These are phyloP conservation scores for Wickerhamomyces subpelliculosus DNA, from an alignment of 805 yeast species.

Conservation along the genomic window DNA sequence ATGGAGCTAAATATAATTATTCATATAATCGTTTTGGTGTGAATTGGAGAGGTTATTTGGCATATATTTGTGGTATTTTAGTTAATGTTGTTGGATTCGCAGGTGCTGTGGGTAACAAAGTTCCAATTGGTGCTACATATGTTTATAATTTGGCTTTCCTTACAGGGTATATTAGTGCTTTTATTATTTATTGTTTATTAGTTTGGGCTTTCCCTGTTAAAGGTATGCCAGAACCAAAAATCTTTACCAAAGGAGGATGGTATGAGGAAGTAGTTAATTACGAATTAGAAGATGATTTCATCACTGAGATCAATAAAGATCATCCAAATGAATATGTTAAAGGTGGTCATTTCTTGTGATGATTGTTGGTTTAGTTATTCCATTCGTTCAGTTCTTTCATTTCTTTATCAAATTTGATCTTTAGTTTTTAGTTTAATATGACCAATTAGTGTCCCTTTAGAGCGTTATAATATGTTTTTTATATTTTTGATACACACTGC, in stretches of 20 bases:
- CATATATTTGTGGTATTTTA: conserved; percentile 66
- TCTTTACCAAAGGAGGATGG: conserved; percentile 46
- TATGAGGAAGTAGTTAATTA: conserved; percentile 33
- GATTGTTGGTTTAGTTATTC: too few relatives aligned
- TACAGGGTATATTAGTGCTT: conserved; percentile 58
- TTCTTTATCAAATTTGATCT: too few relatives aligned
- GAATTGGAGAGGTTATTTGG: conserved; percentile 74
- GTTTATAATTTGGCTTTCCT: conserved; percentile 67
- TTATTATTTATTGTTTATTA: conserved; percentile 42
- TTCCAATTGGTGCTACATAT: conserved; percentile 74
- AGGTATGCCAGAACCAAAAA: conserved; percentile 29
- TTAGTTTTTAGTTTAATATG: too few relatives aligned
- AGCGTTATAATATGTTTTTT: too few relatives aligned
- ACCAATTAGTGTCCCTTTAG: too few relatives aligned
- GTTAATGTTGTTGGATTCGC: conserved; percentile 82
- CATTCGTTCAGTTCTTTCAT: neutral
- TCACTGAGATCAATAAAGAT: neutral
- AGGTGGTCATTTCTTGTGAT: neutral
- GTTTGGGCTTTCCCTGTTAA: conserved; percentile 42
- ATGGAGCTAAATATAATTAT: conserved; percentile 35
- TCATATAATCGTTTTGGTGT: conserved; percentile 51
- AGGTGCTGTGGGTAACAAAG: conserved; percentile 63
- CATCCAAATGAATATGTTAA: conserved; percentile 1
- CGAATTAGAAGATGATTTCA: neutral
- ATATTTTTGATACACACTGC: too few relatives aligned